Evolutionary conservation across 2,329 filamentous ascomycete species (phyloP), one percentile per base, ranked within the genome.

Genomic region (Lachnellula willkommii): DNA sequence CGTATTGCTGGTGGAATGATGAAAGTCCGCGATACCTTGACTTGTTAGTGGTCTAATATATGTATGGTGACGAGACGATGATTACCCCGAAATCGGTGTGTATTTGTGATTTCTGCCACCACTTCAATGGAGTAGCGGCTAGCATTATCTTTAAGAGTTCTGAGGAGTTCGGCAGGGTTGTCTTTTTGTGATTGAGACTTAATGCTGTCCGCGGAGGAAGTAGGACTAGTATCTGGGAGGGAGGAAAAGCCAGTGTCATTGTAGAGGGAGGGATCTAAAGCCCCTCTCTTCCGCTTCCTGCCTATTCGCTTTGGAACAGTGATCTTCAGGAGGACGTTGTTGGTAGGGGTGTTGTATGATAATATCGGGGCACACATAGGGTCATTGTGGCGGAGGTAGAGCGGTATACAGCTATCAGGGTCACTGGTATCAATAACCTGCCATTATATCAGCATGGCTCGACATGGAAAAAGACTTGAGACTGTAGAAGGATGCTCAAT

Each of bases 281-380:
- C 84, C n/a, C 90, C 91, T 63, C 86, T 79, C 74, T 92, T 96
- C 56, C 92, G 82, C 72, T 89, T 95, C 58, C 90, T 82, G 3
- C 92, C 92, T 2, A 91, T 96, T 54, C 90, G 79, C 70, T 86
- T 94, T 0, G 94, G 93, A 1, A 97, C 83, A 0, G 87, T 91
- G 54, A 99, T 79, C 69, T 91, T 92, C 52, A 99, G 77, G 20
- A 97, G 79, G 20, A 97, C 75, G 67, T 96, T 95, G 68, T 91
- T 89, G 9, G 90, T 88, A 20, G 82, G 74, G 35, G 86, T 82
- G 67, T 87, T 88, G 43, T 86, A 85, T 7, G 93, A 96, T 63
- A 87, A 77, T 58, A 96, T 77, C 8, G 89, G 89, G 63, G 88
- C 87, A 65, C 88, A 85, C 66, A 90, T 84, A 2, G 87, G 86